A percentile compares a stretch with the other conserved stretches of the same genome.
phyloP scores from a whole-genome alignment of 371 early-diverging fungal genomes.

The Nematocida displodere region DNA sequence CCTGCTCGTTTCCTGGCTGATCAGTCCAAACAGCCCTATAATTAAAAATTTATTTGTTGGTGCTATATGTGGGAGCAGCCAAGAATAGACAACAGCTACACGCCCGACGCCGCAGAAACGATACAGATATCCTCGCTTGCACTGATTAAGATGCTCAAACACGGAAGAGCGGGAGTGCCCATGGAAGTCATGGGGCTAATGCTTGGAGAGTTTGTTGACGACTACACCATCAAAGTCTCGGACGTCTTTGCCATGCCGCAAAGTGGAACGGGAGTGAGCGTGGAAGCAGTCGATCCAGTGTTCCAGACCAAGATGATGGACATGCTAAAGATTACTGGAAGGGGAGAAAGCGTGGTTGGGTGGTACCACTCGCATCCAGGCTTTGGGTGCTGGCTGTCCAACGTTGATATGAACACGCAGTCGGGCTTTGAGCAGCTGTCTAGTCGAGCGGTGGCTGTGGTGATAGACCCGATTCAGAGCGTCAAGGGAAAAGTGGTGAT shows the following conservation, averaged over 20 bases:
- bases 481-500: slow-evolving; percentile 99
- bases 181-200: slow-evolving; percentile 99
- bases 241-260: slow-evolving; percentile 99
- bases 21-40: too few relatives aligned
- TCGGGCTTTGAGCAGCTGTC: slow-evolving; percentile 74
- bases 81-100: slow-evolving; percentile 42
- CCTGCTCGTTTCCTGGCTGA: too few relatives aligned
- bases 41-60: slow-evolving; percentile 50
- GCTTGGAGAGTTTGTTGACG: slow-evolving; percentile 98
- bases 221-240: slow-evolving; percentile 95
- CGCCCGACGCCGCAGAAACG: slow-evolving; percentile 91
- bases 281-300: slow-evolving; percentile 97
- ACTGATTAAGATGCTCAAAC: slow-evolving; percentile 78
- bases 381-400: slow-evolving; percentile 99
- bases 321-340: slow-evolving; percentile 93
- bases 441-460: slow-evolving; percentile 94
- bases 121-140: slow-evolving; percentile 97
- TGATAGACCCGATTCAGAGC: slow-evolving; percentile 98
- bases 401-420: slow-evolving; percentile 97
- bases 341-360: slow-evolving; percentile 97
- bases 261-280: slow-evolving; percentile 95
- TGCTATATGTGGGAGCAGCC: slow-evolving; percentile 50
- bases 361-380: slow-evolving; percentile 99
- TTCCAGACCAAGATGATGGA: slow-evolving; percentile 99
- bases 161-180: slow-evolving; percentile 95